These are phyloP conservation scores for Podaxis carcinomalis DNA, from an alignment of 768 basidiomycete genomes.

Conservation along the genomic window DNA sequence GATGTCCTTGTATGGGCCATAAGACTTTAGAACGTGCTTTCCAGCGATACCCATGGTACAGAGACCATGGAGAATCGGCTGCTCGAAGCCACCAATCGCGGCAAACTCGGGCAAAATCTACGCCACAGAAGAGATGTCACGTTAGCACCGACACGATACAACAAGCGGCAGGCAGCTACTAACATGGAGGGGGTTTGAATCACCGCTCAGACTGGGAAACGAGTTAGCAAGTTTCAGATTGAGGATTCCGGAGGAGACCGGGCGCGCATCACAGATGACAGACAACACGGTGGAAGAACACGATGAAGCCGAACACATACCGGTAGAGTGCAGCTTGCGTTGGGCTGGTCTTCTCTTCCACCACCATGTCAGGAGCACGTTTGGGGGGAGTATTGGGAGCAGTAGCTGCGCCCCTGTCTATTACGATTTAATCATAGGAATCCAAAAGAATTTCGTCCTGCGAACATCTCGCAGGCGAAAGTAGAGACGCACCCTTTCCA, in stretches of 20 bases:
- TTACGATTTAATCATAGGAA: not conserved
- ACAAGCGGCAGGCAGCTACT: constrained; percentile 18
- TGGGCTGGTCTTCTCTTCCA: constrained; percentile 82
- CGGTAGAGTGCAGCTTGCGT: constrained; percentile 91
- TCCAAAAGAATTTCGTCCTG: not conserved
- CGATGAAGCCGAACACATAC: constrained; percentile 31
- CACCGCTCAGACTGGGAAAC: constrained; percentile 72
- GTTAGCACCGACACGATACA: not conserved
- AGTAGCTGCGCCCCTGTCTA: constrained; percentile 88
- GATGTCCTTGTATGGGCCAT: constrained; percentile 85
- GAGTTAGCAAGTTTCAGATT: not conserved
- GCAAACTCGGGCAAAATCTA: constrained; percentile 93
- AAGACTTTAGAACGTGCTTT: constrained; percentile 88
- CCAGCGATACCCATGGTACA: constrained; percentile 92
- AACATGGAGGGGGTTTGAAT: constrained; percentile 88
- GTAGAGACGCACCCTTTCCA: constrained; percentile 57
- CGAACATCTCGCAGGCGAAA: not conserved
- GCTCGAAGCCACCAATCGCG: constrained; percentile 90
- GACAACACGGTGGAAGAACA: not conserved
- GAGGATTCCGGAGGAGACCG: not conserved
- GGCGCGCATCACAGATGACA: not conserved
- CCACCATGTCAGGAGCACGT: constrained; percentile 77
- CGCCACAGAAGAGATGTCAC: not conserved
- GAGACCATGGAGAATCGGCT: constrained; percentile 85
- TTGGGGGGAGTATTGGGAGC: constrained; percentile 78